Base-by-base conservation (phyloP, 139 green algal species). In the Volvox reticuliferus region DNA sequence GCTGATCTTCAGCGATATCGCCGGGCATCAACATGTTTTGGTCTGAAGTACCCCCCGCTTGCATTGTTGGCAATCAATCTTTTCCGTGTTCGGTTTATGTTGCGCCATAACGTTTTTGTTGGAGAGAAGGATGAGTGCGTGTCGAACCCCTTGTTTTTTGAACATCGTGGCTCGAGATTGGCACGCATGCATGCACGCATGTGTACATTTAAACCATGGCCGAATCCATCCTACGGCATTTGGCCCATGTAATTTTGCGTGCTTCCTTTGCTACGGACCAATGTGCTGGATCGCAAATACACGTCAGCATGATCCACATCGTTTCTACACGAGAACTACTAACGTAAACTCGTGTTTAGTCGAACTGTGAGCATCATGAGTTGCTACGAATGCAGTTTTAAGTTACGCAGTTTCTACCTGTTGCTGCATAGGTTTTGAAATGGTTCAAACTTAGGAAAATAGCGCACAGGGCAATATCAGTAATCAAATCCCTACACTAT, bases 121-220 rank as follows among this genome's bases (percentile, higher is more conserved):
- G 71, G 71, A 79, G 71, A 32, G 71, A 35, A 9, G 32, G 20
- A 33, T 30, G 21, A 79, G 71, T 35, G 71, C 71, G 28, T 36
- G 71, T 79, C 22, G 71, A 79, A 79, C 71, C 71, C 22, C 71
- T 20, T 79, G 71, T 79, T 79, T 79, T 35, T 79, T n/a, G 20
- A 32, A 79, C 14, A 30, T 79, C 71, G 71, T 18, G 71, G 71
- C 65, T 73, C 24, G 71, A 79, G 71, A n/a, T 79, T 30, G 21
- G 71, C 71, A 36, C 71, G 71, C 71, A 75, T 75, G 67, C 67
- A 75, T 35, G 71, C 71, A 79, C 71, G 71, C 71, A 79, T 79
- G 71, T 79, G 71, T 79, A 79, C 28, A 79, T 79, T 79, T 79
- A 79, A 18, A 79, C 71, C 24, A 79, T 79, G 71, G 71, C 71